Evolutionary conservation across 2,329 filamentous ascomycete species (phyloP), one percentile per base, ranked within the genome.

Genomic region (Diplodia scrobiculata): DNA sequence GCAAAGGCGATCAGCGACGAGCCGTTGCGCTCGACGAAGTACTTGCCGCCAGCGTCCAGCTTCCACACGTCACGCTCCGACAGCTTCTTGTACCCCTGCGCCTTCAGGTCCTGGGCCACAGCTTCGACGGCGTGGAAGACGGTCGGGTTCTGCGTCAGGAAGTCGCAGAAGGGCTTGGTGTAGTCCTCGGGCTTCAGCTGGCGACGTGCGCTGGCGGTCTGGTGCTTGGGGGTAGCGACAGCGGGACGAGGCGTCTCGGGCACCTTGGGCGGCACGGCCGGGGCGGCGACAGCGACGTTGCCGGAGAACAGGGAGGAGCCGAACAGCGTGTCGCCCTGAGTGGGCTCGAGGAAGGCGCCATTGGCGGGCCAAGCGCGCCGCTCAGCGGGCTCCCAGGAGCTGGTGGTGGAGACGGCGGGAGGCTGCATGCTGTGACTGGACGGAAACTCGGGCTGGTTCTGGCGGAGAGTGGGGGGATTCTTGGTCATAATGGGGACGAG

Each of bases 101-200:
- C 83, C 68, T 84, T 82, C 55, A 97, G 84, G 73, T 92, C 88
- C 66, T 84, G 82, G 72, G 89, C 87, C 75, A 97, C 91, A 71
- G 91, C 86, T 67, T 87, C 85, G 32, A 97, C 92, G 1, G 91
- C 87, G 74, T 99, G 95, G 77, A 96, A 99, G 54, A 97, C 86
- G 9, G 95, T 98, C 0, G 95, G 95, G 75, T 97, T 97, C 68
- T 90, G 85, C 52, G 88, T 90, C 81, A 98, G 85, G 75, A 97
- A 98, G 63, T 91, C 85, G 75, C 90, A 89, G 76, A 96, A 97
- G 0, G 92, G 91, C 78, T 92, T 84, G 9, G 91, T 90, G 76
- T 92, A 96, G 62, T 71, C 71, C 63, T 73, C 74, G 0, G 76
- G 74, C 17, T 73, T 72, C 65, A 74, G 69, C 48, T 71, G 73